These are phyloP conservation scores for Brassica balearica DNA, from an alignment of 441 rosid species.

Conservation along the genomic window DNA sequence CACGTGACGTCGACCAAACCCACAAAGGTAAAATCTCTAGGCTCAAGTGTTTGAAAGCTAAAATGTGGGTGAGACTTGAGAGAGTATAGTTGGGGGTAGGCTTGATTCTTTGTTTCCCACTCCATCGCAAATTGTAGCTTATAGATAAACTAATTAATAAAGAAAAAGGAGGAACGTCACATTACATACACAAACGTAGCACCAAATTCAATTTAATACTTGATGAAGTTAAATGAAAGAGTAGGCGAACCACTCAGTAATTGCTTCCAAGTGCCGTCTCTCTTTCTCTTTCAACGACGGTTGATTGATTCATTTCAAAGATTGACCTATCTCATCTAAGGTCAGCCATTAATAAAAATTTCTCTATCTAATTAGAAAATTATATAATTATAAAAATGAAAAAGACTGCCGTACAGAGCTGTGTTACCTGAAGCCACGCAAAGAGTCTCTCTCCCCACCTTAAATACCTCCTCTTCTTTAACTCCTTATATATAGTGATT, in stretches of 20 bases:
- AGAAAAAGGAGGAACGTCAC: constrained; percentile 45
- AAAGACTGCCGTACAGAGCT: constrained; percentile 35
- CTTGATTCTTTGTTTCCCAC: constrained; percentile 47
- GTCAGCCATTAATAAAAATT: constrained; percentile 17
- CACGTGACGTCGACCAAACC: constrained; percentile 28
- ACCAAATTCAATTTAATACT: constrained; percentile 35
- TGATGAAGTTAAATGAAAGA: constrained; percentile 30
- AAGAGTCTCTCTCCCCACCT: constrained; percentile 35
- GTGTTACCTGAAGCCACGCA: constrained; percentile 43
- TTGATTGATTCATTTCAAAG: constrained; percentile 31
- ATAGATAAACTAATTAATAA: neutral
- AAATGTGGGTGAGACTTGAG: constrained; percentile 29
- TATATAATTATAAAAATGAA: neutral
- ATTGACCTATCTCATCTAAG: constrained; percentile 34
- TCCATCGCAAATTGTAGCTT: constrained; percentile 28
- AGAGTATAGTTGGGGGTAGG: constrained; percentile 37
- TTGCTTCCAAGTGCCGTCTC: constrained; percentile 50
- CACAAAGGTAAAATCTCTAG: constrained; percentile 20
- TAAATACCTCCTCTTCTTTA: constrained; percentile 28
- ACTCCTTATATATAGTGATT: constrained; percentile 24
- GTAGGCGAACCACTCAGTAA: constrained; percentile 45
- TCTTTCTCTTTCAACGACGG: constrained; percentile 34
- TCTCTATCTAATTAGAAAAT: neutral
- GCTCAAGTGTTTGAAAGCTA: constrained; percentile 20
- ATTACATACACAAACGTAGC: constrained; percentile 35